Evolutionary conservation across 331 rosid species (phyloP).

Genomic region (Pyracantha coccinea): DNA sequence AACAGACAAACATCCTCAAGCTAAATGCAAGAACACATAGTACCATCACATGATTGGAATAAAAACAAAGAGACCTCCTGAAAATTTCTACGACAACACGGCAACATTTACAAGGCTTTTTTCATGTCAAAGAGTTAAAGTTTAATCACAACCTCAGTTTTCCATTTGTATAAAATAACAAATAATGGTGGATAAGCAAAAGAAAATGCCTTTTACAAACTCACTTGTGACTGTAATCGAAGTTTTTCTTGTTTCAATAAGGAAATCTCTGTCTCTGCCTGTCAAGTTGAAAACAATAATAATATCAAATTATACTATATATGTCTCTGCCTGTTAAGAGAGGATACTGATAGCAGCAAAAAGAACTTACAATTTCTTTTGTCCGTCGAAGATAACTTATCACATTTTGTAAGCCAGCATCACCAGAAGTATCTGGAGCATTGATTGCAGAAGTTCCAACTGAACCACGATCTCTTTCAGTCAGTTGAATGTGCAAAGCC

Average conservation of each 20-base stretch:
- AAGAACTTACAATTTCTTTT: slow-evolving; percentile 71
- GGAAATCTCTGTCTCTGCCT: slow-evolving; percentile 91
- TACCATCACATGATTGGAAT: background rate
- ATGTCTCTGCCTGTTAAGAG: background rate
- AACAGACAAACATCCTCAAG: background rate
- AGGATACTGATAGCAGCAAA: background rate
- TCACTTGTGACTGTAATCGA: slow-evolving; percentile 80
- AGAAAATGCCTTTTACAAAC: background rate
- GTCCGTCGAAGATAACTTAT: slow-evolving; percentile 75
- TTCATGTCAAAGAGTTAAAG: background rate
- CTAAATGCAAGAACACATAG: background rate
- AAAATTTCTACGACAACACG: background rate
- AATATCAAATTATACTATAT: background rate
- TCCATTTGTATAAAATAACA: background rate
- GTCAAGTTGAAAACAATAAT: slow-evolving; percentile 17
- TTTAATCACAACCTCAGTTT: background rate
- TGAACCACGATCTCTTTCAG: slow-evolving; percentile 72
- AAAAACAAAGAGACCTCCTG: background rate
- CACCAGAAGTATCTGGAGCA: slow-evolving; percentile 32
- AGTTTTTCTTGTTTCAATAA: slow-evolving; percentile 77
- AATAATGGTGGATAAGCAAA: background rate
- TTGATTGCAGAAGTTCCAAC: slow-evolving; percentile 55
- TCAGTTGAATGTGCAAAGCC: slow-evolving; percentile 81
- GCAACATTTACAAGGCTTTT: background rate
- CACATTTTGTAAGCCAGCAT: slow-evolving; percentile 65